Evolutionary conservation across 2,329 filamentous ascomycete species (phyloP).

Genomic region (Ceratocystis albifundus): DNA sequence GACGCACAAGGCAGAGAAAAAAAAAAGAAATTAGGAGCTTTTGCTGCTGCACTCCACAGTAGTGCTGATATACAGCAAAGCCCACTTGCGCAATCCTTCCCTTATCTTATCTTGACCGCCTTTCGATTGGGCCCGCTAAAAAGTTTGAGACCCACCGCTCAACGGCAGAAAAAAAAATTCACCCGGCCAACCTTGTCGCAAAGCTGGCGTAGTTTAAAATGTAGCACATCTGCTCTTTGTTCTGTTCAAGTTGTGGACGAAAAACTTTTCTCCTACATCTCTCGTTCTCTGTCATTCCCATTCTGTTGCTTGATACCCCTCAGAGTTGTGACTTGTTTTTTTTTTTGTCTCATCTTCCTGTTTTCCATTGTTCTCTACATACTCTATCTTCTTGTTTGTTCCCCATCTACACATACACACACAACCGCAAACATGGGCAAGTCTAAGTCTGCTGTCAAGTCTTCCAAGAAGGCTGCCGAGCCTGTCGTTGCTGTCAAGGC

Average conservation of each 20-base stretch:
- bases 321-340: constrained; percentile 15
- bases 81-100: too few relatives aligned
- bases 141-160: constrained; percentile 30
- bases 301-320: constrained; percentile 24
- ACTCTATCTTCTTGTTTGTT: constrained; percentile 20
- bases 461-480: constrained; percentile 41
- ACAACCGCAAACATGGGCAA: constrained; percentile 48
- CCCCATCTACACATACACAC: constrained; percentile 25
- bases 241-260: constrained; percentile 10
- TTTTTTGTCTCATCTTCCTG: constrained; percentile 14
- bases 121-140: constrained; percentile 24
- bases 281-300: constrained; percentile 10
- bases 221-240: constrained; percentile 12
- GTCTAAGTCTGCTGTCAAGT: constrained; percentile 47
- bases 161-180: constrained; percentile 29
- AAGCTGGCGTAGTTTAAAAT: constrained; percentile 20
- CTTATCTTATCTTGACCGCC: constrained; percentile 30
- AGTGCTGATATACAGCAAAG: too few relatives aligned
- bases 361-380: constrained; percentile 19
- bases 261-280: constrained; percentile 20
- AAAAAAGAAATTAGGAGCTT: background rate
- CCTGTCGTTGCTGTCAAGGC: constrained; percentile 31
- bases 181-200: constrained; percentile 20
- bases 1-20: background rate
- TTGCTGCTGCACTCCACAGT: too few relatives aligned